phyloP scores from a whole-genome alignment of 1,284 basidiomycete genomes.

The Tilletia indica region DNA sequence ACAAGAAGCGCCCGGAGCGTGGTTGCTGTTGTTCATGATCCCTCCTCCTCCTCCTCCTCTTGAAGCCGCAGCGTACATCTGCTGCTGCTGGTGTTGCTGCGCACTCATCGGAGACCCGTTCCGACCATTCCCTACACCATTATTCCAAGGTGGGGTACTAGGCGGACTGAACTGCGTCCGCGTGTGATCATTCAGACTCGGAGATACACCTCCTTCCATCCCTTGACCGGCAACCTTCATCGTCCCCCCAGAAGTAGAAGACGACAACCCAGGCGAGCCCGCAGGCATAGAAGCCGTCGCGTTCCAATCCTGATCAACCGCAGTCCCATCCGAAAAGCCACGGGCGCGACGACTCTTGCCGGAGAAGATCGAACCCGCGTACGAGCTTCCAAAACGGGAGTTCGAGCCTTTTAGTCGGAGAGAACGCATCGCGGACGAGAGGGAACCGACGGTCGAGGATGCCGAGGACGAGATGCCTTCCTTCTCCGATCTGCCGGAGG shows the following conservation, averaged over 20 bases:
- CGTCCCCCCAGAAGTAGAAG: background rate
- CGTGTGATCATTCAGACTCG: background rate
- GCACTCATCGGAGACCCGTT: too few relatives aligned
- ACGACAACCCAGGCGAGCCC: background rate
- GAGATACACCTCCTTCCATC: too few relatives aligned
- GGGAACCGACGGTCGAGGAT: constrained; percentile 23
- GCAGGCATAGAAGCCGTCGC: constrained; percentile 10
- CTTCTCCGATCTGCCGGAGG: constrained; percentile 23
- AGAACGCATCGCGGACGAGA: constrained; percentile 13
- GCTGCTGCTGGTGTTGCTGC: background rate
- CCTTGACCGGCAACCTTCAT: background rate
- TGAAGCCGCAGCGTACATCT: background rate
- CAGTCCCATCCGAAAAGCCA: constrained; percentile 3
- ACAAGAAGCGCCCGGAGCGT: too few relatives aligned
- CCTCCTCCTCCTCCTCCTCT: too few relatives aligned
- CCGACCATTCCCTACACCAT: background rate
- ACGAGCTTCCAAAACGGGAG: constrained; percentile 4
- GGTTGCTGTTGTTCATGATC: too few relatives aligned
- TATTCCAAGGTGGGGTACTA: background rate
- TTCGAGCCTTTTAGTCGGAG: background rate
- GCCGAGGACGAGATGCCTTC: constrained; percentile 25
- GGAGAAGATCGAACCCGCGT: constrained; percentile 13
- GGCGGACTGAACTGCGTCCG: constrained; percentile 12
- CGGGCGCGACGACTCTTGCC: constrained; percentile 14
- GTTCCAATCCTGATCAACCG: background rate